Conservation (phyloP, 2,329 filamentous ascomycete species). For the Claviceps pazoutovae region DNA sequence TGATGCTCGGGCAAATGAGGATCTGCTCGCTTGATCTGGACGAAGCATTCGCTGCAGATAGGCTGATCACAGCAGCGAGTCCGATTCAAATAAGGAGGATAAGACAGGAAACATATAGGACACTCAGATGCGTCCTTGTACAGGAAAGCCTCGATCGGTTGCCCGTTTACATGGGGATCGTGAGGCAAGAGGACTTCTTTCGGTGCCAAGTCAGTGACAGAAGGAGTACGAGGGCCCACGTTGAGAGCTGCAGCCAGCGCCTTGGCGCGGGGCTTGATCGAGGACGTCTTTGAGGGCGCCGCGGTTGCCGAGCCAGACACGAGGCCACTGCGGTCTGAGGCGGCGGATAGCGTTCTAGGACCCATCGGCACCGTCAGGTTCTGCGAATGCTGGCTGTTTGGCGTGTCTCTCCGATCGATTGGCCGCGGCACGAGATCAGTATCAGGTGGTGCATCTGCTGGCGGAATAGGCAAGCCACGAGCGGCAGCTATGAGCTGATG, state of each 20-base stretch:
- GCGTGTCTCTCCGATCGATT: constrained; percentile 28
- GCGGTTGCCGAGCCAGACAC: constrained; percentile 39
- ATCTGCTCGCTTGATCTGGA: constrained; percentile 92
- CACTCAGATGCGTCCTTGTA: constrained; percentile 89
- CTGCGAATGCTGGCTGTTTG: constrained; percentile 46
- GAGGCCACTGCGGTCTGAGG: constrained; percentile 55
- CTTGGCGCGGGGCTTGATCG: constrained; percentile 75
- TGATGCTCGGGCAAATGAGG: constrained; percentile 76
- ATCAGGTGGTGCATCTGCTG: constrained; percentile 67
- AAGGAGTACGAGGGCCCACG: constrained; percentile 57
- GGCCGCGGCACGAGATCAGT: constrained; percentile 44
- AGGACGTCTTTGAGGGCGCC: constrained; percentile 31
- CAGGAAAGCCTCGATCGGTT: constrained; percentile 78
- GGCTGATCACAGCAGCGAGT: constrained; percentile 91
- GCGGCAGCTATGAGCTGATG: constrained; percentile 89
- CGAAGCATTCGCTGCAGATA: constrained; percentile 97
- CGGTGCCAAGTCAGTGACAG: constrained; percentile 56
- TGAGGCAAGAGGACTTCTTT: constrained; percentile 67
- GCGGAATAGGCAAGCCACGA: constrained; percentile 68
- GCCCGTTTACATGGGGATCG: constrained; percentile 87
- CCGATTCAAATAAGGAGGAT: constrained; percentile 85
- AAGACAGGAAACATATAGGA: constrained; percentile 92
- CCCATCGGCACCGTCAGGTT: constrained; percentile 69
- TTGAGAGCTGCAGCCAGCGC: constrained; percentile 73
- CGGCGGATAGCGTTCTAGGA: constrained; percentile 61